Evolutionary conservation across 1,284 basidiomycete genomes (phyloP).

Genomic region (Somion occarium): DNA sequence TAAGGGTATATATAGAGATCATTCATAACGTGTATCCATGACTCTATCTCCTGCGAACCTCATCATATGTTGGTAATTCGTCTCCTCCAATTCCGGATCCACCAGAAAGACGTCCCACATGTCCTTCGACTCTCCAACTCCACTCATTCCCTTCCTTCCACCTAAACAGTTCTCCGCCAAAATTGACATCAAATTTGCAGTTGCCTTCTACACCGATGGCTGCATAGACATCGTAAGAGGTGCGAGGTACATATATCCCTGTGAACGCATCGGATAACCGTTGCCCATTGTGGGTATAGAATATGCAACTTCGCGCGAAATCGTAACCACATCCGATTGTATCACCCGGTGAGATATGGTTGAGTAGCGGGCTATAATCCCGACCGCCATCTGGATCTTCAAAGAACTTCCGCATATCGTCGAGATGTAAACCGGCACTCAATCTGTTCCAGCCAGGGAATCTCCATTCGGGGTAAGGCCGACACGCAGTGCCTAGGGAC

Average conservation of each 20-base stretch:
- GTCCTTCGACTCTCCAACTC: slow-evolving; percentile 54
- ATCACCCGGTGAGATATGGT: slow-evolving; percentile 38
- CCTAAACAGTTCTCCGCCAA: slow-evolving; percentile 50
- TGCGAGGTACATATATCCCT: slow-evolving; percentile 52
- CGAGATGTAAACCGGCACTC: slow-evolving; percentile 61
- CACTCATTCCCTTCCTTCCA: slow-evolving; percentile 64
- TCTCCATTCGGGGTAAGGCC: slow-evolving; percentile 59
- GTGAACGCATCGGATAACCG: slow-evolving; percentile 53
- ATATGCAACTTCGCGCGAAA: slow-evolving; percentile 45
- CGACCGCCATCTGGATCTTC: slow-evolving; percentile 62
- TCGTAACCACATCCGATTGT: slow-evolving; percentile 61
- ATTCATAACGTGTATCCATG: too few relatives aligned
- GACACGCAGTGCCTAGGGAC: slow-evolving; percentile 56
- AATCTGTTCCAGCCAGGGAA: slow-evolving; percentile 71
- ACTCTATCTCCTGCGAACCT: slow-evolving; percentile 4
- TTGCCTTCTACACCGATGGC: slow-evolving; percentile 56
- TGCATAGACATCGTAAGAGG: slow-evolving; percentile 53
- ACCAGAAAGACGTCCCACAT: slow-evolving; percentile 38
- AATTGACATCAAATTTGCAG: slow-evolving; percentile 57
- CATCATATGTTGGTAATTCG: slow-evolving; percentile 13
- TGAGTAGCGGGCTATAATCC: slow-evolving; percentile 40
- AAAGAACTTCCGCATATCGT: slow-evolving; percentile 69
- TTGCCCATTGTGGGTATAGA: slow-evolving; percentile 65
- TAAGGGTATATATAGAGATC: too few relatives aligned
- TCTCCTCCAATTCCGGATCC: slow-evolving; percentile 4